phyloP scores from a whole-genome alignment of 1,284 basidiomycete species.

The Marasmius tenuissimus region DNA sequence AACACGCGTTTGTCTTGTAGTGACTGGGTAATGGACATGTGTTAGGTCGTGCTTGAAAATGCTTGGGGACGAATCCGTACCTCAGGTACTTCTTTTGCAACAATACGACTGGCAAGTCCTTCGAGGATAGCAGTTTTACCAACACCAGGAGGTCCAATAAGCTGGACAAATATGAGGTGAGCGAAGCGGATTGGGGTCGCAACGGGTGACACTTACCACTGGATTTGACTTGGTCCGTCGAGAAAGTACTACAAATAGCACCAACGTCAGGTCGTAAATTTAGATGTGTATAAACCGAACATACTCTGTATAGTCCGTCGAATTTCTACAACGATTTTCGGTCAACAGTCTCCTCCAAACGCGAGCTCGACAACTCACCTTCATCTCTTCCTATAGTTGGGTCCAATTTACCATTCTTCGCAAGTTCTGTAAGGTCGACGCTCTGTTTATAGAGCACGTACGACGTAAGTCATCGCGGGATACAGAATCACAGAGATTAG shows the following conservation, averaged over 20 bases:
- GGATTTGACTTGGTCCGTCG: slow-evolving; percentile 87
- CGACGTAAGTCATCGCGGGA: not conserved
- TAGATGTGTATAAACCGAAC: slow-evolving; percentile 18
- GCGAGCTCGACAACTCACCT: slow-evolving; percentile 36
- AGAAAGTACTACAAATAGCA: slow-evolving; percentile 56
- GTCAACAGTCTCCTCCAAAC: too few relatives aligned
- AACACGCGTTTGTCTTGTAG: slow-evolving; percentile 82
- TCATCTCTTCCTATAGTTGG: slow-evolving; percentile 90
- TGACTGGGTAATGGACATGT: slow-evolving; percentile 44
- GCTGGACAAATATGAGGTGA: slow-evolving; percentile 32
- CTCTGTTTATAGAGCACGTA: slow-evolving; percentile 43
- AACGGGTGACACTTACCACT: slow-evolving; percentile 51
- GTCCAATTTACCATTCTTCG: slow-evolving; percentile 83
- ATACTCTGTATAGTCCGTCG: slow-evolving; percentile 85
- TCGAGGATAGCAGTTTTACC: slow-evolving; percentile 94
- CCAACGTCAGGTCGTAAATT: slow-evolving; percentile 15
- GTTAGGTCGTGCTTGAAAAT: not conserved
- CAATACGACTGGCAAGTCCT: slow-evolving; percentile 86
- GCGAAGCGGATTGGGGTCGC: not conserved
- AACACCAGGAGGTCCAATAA: slow-evolving; percentile 81
- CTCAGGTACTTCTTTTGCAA: slow-evolving; percentile 91
- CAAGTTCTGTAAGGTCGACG: slow-evolving; percentile 82
- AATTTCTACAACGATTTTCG: slow-evolving; percentile 59
- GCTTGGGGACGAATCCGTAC: slow-evolving; percentile 35
- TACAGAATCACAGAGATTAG: not conserved